Evolutionary conservation across 78 protist genomes (phyloP).

Genomic region (Polysphondylium violaceum): DNA sequence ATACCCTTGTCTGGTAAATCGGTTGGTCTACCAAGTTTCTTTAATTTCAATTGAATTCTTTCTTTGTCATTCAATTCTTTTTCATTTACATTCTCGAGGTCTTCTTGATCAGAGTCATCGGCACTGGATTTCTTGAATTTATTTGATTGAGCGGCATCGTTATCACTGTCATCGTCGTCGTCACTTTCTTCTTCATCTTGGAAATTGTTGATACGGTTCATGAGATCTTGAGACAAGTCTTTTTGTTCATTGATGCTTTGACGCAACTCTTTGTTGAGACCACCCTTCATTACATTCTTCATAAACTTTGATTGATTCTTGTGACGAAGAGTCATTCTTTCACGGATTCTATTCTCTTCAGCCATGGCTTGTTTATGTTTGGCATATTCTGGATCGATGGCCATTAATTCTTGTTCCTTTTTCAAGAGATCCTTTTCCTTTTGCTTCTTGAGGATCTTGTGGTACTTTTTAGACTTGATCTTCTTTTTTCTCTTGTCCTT

Average conservation of each 20-base stretch:
- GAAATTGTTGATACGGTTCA: conserved; percentile 6
- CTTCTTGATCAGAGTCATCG: not conserved
- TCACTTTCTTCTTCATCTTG: conserved; percentile 4
- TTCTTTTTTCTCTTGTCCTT: conserved; percentile 62
- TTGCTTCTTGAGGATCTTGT: conserved; percentile 67
- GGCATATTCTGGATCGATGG: conserved; percentile 70
- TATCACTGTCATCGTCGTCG: conserved; percentile 7
- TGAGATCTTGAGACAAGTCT: not conserved
- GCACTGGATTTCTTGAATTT: not conserved
- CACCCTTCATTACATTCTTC: conserved; percentile 64
- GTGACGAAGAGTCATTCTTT: conserved; percentile 80
- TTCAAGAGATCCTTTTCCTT: conserved; percentile 28
- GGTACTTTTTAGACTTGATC: conserved; percentile 77
- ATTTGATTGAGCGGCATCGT: not conserved
- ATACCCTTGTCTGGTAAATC: conserved; percentile 51
- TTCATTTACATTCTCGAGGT: conserved; percentile 21
- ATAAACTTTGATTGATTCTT: conserved; percentile 74
- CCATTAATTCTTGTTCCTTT: conserved; percentile 38
- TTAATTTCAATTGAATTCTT: conserved; percentile 54
- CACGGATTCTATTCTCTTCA: conserved; percentile 66
- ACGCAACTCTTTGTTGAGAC: conserved; percentile 36
- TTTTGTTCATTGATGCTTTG: conserved; percentile 37
- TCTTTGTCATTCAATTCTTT: conserved; percentile 26
- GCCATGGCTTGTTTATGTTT: conserved; percentile 5
- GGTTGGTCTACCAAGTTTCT: conserved; percentile 27